phyloP scores from a whole-genome alignment of 768 basidiomycete genomes.

The Punctularia strigosozonata region DNA sequence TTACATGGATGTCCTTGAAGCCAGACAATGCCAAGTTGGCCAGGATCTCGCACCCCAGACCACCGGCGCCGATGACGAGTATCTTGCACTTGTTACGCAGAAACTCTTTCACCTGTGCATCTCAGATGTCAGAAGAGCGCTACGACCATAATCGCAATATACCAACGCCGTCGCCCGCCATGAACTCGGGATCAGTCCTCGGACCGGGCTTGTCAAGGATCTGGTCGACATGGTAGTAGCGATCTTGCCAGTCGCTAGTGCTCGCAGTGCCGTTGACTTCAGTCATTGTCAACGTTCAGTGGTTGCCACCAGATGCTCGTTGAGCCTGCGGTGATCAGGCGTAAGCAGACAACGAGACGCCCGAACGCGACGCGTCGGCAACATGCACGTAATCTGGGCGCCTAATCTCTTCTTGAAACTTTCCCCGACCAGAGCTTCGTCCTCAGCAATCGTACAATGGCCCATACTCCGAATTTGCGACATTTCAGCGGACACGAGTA shows the following conservation, averaged over 20 bases:
- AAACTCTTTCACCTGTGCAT: conserved; percentile 71
- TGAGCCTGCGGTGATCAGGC: neutral
- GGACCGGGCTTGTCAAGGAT: conserved; percentile 81
- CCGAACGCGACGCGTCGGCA: neutral
- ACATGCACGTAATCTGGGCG: neutral
- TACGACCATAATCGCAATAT: conserved; percentile 16
- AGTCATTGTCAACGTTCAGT: too few species aligned
- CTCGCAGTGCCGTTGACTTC: conserved; percentile 24
- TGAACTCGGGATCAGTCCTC: conserved; percentile 74
- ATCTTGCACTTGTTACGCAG: conserved; percentile 79
- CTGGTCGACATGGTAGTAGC: conserved; percentile 80
- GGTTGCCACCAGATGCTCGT: too few species aligned
- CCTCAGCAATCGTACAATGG: conserved; percentile 18
- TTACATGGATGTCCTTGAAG: conserved; percentile 97
- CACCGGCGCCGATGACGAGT: conserved; percentile 95
- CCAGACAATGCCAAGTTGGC: conserved; percentile 93
- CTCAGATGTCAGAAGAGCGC: too few species aligned
- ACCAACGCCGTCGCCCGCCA: conserved; percentile 77
- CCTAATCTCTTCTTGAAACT: neutral
- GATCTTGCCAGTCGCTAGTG: conserved; percentile 37
- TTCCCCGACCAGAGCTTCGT: neutral
- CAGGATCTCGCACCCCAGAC: conserved; percentile 94
- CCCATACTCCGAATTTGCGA: conserved; percentile 27
- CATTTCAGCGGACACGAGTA: conserved; percentile 73
- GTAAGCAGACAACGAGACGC: neutral